Evolutionary conservation across 2,329 filamentous ascomycete genomes (phyloP), one percentile per base, ranked within the genome.

Genomic region (Trichoderma gracile): DNA sequence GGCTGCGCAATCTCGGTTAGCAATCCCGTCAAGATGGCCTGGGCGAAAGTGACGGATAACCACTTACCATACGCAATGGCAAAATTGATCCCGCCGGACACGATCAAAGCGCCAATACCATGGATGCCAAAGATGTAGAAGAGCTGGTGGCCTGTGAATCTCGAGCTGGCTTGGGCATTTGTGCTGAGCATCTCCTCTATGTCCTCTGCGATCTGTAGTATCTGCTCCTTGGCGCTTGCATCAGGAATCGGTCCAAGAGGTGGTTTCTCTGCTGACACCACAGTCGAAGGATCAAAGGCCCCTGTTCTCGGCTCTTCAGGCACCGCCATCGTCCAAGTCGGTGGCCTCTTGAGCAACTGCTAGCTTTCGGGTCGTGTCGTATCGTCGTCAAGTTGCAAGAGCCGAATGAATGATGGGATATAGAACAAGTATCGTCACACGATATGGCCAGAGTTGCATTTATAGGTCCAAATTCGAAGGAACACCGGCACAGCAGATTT

Each of bases 61-160:
- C 3, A 14, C 58, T 61, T 33, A 61, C 58, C 58, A n/a, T 61
- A 61, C 17, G 58, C 58, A 30, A 61, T 61, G 14, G 58, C 58
- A 4, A 61, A 33, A 17, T 61, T 61, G 38, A 61, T 50, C 19
- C 58, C 58, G 4, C 58, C 58, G 14, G 58, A 61, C n/a, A 61
- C n/a, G 17, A 27, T 27, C 7, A 61, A 23, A 17, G 58, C 58
- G n/a, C 58, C 58, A 12, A 61, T 15, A 3, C 58, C 58, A 45
- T 61, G 47, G 7, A 61, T 33, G n/a, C 58, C 58, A 53, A 61
- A 61, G 25, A 61, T 45, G 58, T 61, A 61, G 9, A 61, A 61
- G 5, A 61, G 49, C 14, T 61, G 58, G 14, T 52, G 47, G 1
- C 25, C 47, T 7, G 58, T 53, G 19, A 61, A 61, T 2, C 19